Conservation (phyloP, 2,329 filamentous ascomycete species). For the Neonectria neomacrospora region DNA sequence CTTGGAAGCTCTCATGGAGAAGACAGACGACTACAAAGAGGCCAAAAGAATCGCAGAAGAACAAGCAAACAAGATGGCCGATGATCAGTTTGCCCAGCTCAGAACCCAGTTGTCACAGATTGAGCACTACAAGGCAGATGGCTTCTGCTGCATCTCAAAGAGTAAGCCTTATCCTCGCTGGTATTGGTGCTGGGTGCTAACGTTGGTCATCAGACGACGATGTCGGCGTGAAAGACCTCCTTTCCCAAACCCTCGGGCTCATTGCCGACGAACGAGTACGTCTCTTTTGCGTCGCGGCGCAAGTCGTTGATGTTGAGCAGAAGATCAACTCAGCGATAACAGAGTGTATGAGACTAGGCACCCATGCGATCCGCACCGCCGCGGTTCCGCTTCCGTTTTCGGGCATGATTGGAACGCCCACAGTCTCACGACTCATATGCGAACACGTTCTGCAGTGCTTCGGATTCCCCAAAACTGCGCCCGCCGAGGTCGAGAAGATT, state of each 20-base stretch:
- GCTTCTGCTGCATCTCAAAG: conserved; percentile 42
- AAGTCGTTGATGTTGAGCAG: conserved; percentile 47
- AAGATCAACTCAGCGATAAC: conserved; percentile 47
- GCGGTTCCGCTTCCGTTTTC: conserved; percentile 40
- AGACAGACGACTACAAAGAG: conserved; percentile 40
- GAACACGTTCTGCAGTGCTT: conserved; percentile 44
- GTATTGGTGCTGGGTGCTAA: not conserved
- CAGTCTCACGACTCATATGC: conserved; percentile 43
- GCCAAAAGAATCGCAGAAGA: conserved; percentile 38
- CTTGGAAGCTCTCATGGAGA: conserved; percentile 42
- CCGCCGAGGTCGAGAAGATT: conserved; percentile 37
- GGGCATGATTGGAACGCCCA: conserved; percentile 41
- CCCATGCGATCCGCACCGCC: conserved; percentile 42
- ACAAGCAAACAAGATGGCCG: conserved; percentile 36
- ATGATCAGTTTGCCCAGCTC: conserved; percentile 38
- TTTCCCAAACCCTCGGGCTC: conserved; percentile 42
- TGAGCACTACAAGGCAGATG: conserved; percentile 44
- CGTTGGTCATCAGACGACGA: conserved; percentile 31
- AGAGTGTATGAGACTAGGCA: conserved; percentile 45
- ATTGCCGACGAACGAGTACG: conserved; percentile 46
- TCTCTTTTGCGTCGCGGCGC: conserved; percentile 45
- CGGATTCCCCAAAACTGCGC: conserved; percentile 41
- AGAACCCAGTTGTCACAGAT: conserved; percentile 40
- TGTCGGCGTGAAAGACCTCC: conserved; percentile 37
- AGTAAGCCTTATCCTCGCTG: not conserved